Evolutionary conservation across 495 filamentous ascomycete genomes (phyloP), one percentile per base, ranked within the genome.

Genomic region (Aspergillus panamensis): DNA sequence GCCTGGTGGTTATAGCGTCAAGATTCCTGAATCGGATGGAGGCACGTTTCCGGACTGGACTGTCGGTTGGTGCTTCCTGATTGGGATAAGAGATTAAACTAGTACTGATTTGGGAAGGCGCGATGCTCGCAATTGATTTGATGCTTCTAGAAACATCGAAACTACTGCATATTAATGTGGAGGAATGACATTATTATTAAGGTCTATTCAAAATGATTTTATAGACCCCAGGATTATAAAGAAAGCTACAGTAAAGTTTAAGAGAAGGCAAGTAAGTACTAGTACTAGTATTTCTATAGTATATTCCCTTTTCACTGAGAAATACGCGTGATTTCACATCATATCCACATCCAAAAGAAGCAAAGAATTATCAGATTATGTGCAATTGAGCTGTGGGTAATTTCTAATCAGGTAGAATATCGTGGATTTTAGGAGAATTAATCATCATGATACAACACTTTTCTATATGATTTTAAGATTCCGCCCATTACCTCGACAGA

Each of bases 401-500:
- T 9, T 13, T 49, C 16, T n/a, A 49, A 4, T 9, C 20, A 37
- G 2, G 17, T 40, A 29, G 32, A 37, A 58, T 47, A 33, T 33
- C 25, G 13, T 16, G 10, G 32, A 56, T 56, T 56, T 56, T 35
- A 29, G 30, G 19, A 21, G 31, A 45, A 67, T 63, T 67, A 67
- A 39, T 67, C 52, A 53, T 67, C 64, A 67, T 62, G 53, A 62
- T 62, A 66, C 55, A 63, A 57, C 60, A 51, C 54, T 57, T 62
- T 57, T 59, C 60, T 60, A 62, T 65, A 58, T 39, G 32, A 29
- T 32, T 17, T 44, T 47, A 25, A 33, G 44, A 37, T 47, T 42
- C 21, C 29, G 30, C 43, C 43, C 13, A 45, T 71, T 77, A 86
- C 69, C 83, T 71, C 66, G 82, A 84, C 66, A 88, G 73, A 50